phyloP scores from a whole-genome alignment of 176 grass and related monocot species.

The Dendrocalamus sinicus region DNA sequence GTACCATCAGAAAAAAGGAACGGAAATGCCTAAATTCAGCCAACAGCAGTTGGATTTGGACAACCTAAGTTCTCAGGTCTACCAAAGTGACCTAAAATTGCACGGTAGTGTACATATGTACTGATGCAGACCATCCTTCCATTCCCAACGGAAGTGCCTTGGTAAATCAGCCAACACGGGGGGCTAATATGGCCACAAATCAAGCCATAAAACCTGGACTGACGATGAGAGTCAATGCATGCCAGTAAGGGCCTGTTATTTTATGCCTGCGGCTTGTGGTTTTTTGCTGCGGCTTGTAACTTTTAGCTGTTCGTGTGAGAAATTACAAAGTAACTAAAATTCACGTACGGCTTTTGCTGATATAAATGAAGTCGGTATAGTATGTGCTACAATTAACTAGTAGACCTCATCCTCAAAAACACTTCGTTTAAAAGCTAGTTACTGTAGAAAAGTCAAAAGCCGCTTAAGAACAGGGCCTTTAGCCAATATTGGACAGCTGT shows the following conservation, averaged over 20 bases:
- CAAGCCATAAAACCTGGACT: neutral
- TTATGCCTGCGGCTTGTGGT: too few species aligned
- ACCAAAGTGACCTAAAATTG: conserved; percentile 5
- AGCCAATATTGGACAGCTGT: conserved; percentile 36
- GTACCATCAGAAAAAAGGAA: neutral
- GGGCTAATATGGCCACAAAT: neutral
- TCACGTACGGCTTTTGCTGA: too few species aligned
- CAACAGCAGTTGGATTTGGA: neutral
- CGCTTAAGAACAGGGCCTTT: neutral
- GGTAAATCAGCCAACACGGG: neutral
- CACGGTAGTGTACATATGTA: neutral
- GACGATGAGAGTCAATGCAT: neutral
- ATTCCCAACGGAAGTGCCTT: neutral
- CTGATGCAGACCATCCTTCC: neutral
- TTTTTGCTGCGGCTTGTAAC: too few species aligned
- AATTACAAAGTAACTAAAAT: too few species aligned
- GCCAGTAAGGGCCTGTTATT: neutral
- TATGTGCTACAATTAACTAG: too few species aligned
- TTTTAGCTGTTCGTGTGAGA: too few species aligned
- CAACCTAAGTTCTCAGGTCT: conserved; percentile 8
- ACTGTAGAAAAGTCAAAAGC: too few species aligned
- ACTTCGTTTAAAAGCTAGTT: too few species aligned
- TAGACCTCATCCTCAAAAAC: too few species aligned
- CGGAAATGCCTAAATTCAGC: neutral
- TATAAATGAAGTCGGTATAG: too few species aligned